Evolutionary conservation across 805 yeast genomes (phyloP).

Genomic region (Zygosaccharomyces pseudorouxii): DNA sequence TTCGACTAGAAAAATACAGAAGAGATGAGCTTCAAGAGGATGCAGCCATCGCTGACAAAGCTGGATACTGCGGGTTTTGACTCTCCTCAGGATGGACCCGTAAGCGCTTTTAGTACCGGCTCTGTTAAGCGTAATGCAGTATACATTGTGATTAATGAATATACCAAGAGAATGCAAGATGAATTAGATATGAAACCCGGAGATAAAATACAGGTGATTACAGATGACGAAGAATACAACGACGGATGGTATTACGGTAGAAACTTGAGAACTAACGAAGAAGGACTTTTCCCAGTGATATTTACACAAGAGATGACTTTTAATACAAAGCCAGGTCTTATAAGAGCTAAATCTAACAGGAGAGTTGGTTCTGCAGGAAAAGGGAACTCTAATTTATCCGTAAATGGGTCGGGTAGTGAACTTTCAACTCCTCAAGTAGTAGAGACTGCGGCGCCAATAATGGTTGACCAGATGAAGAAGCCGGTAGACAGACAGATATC

Average conservation of each 20-base stretch:
- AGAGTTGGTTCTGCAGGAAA: conserved; percentile 35
- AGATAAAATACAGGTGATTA: conserved; percentile 80
- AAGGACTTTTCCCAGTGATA: conserved; percentile 87
- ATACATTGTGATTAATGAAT: conserved; percentile 74
- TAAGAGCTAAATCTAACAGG: conserved; percentile 56
- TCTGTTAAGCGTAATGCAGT: conserved; percentile 21
- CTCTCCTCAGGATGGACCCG: conserved; percentile 9
- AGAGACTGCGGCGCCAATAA: conserved; percentile 23
- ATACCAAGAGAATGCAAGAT: conserved; percentile 81
- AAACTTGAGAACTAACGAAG: conserved; percentile 63
- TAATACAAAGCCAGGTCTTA: conserved; percentile 39
- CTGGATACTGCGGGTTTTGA: conserved; percentile 17
- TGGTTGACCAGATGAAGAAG: conserved; percentile 8
- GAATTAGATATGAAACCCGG: conserved; percentile 79
- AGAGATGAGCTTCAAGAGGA: conserved; percentile 1
- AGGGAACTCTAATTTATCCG: conserved; percentile 19
- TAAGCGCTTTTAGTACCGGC: conserved; percentile 9
- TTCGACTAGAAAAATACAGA: not conserved
- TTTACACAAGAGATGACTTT: conserved; percentile 59
- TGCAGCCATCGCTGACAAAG: conserved; percentile 12
- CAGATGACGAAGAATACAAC: conserved; percentile 88
- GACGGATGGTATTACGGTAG: conserved; percentile 98
- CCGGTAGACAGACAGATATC: conserved; percentile 35
- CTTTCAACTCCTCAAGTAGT: conserved; percentile 28
- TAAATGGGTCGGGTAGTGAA: conserved; percentile 22